A percentile compares a stretch with the other conserved stretches of the same genome.
These are phyloP conservation scores for Coccomyxa sp. DNA, from an alignment of 139 green algal species.

Conservation along the genomic window DNA sequence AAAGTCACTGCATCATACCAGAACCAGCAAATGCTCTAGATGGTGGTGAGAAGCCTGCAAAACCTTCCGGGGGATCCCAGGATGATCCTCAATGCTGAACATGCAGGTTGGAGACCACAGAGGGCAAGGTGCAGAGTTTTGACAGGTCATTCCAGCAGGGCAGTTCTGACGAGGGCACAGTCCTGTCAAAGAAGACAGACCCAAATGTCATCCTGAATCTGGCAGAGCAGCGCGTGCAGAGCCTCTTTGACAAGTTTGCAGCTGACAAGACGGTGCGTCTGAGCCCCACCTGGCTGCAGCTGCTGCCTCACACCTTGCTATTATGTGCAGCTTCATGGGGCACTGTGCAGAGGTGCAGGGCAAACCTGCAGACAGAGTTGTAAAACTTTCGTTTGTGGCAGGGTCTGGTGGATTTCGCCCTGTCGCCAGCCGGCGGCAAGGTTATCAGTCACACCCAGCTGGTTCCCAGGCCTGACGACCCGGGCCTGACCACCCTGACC, in stretches of 20 bases:
- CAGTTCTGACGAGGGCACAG: neutral
- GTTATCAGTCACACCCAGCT: conserved; percentile 26
- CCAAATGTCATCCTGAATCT: neutral
- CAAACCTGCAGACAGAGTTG: neutral
- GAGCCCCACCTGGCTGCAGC: neutral
- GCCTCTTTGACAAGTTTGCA: conserved; percentile 14
- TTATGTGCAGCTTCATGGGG: neutral
- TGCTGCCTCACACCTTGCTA: too few species aligned
- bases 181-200: neutral
- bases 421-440: conserved; percentile 12
- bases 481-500: neutral
- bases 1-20: too few species aligned
- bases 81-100: neutral
- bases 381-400: neutral
- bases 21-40: too few species aligned
- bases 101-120: conserved; percentile 1
- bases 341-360: neutral
- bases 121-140: neutral
- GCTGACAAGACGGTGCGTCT: conserved; percentile 7
- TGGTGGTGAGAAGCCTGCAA: too few species aligned
- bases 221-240: neutral
- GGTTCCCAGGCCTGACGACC: neutral
- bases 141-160: neutral
- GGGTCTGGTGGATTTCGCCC: conserved; percentile 29
- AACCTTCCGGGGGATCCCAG: too few species aligned